Base-by-base conservation (phyloP, 805 yeast genomes). In the Zygoascus tannicola region DNA sequence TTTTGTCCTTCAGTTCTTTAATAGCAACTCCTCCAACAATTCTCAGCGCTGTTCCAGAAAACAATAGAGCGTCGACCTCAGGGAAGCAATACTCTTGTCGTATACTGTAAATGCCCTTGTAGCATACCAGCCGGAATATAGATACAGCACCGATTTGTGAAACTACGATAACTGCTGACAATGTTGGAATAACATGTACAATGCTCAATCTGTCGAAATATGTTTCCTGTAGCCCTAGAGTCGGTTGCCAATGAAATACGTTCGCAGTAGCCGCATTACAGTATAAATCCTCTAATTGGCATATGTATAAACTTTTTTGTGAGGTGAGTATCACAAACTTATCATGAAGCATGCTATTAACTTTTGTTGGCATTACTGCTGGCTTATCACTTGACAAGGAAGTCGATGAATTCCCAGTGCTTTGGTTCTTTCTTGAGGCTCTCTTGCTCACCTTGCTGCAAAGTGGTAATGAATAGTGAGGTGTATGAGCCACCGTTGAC, bases 261-360 rank as follows among this genome's bases (percentile, higher is more conserved):
- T 64, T 56, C 3, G 66, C 57, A 1, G 76, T 69, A 1, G 75
- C 66, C 3, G 75, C 67, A 50, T 66, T 70, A 53, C 79, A 74
- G 30, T 71, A 64, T 19, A 77, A 59, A 8, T 67, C 63, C 40
- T 71, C 70, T 0, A 64, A 63, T 21, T 70, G 60, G 50, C 74
- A 70, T 21, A 78, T 54, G 0, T 73, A 78, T 12, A 72, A 49
- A 35, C 64, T 61, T 22, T 61, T 51, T 4, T 68, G 65, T 0
- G 81, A 73, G 0, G 81, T 69, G 1, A 68, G 65, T 5, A 74
- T 42, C 5, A 71, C 50, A 40, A 66, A 67, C 34, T 59, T 46
- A 40, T 64, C 56, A 18, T 54, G 49, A 28, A 60, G 54, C 10
- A 48, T 45, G 1, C 62, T 53, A 1, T 51, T 47, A 30, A 55